Conservation (phyloP, 2,329 filamentous ascomycete genomes). For the Thyridium curvatum region DNA sequence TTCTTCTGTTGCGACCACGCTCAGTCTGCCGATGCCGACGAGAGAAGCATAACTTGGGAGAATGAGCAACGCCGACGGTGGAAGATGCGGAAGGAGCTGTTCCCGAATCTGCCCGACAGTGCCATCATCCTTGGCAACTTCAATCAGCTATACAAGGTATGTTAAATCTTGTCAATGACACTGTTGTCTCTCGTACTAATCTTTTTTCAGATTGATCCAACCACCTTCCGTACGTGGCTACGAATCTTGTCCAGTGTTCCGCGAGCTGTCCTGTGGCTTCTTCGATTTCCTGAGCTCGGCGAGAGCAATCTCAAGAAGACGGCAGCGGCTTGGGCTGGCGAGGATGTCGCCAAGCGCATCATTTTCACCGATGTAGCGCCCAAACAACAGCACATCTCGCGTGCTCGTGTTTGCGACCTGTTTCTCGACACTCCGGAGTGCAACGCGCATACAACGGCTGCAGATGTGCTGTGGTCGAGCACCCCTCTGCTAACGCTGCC, state of each 20-base stretch:
- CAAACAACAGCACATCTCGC: constrained; percentile 88
- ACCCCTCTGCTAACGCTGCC: constrained; percentile 88
- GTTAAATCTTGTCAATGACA: constrained; percentile 13
- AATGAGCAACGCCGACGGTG: constrained; percentile 77
- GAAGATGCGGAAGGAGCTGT: constrained; percentile 89
- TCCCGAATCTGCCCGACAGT: constrained; percentile 75
- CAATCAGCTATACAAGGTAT: constrained; percentile 96
- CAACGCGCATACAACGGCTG: constrained; percentile 95
- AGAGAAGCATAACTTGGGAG: constrained; percentile 68
- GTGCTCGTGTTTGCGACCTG: constrained; percentile 85
- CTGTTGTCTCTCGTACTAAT: background rate
- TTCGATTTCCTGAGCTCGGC: constrained; percentile 93
- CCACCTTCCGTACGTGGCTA: constrained; percentile 91
- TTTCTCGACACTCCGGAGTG: constrained; percentile 97
- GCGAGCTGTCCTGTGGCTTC: constrained; percentile 86
- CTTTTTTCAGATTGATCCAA: constrained; percentile 78
- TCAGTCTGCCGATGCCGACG: constrained; percentile 72
- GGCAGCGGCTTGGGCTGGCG: constrained; percentile 75
- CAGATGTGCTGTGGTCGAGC: constrained; percentile 93
- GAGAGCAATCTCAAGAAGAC: constrained; percentile 79
- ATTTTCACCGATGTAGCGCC: constrained; percentile 96
- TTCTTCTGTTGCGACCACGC: constrained; percentile 98
- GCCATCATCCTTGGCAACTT: constrained; percentile 93
- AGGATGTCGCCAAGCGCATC: constrained; percentile 78
- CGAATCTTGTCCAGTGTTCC: constrained; percentile 81